These are phyloP conservation scores for Jatropha podagrica DNA, from an alignment of 441 rosid genomes.

Conservation along the genomic window DNA sequence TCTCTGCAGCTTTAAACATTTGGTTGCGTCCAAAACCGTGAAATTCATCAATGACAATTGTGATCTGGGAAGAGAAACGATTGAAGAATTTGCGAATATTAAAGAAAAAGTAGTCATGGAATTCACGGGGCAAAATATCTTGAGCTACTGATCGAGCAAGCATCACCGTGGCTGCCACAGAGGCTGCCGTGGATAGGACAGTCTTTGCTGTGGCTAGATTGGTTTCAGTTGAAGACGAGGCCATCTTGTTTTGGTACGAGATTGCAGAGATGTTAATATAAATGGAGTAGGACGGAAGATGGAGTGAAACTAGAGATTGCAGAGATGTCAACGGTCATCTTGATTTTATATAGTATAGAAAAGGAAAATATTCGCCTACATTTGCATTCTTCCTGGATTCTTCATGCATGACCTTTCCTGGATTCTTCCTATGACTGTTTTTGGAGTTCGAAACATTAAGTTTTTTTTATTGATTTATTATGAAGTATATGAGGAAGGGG, in stretches of 20 bases:
- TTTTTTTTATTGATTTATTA: no score
- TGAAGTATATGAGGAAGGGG: no score
- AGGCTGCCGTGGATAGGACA: conserved; percentile 52
- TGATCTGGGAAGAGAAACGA: conserved; percentile 49
- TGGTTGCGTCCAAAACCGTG: conserved; percentile 57
- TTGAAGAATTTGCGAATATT: conserved; percentile 33
- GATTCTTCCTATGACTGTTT: no score
- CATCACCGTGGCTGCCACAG: conserved; percentile 53
- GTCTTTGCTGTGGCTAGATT: conserved; percentile 49
- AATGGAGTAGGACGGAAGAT: no score
- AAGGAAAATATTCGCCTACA: no score
- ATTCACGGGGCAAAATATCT: conserved; percentile 49
- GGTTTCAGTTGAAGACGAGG: conserved; percentile 27
- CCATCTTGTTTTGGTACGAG: conserved; percentile 23
- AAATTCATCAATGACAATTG: conserved; percentile 53
- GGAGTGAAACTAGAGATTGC: no score
- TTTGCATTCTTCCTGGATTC: no score
- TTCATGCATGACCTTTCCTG: no score
- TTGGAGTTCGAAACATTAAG: no score
- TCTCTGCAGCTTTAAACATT: conserved; percentile 50
- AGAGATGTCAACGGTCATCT: no score
- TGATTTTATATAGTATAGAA: no score
- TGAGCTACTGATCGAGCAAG: conserved; percentile 48
- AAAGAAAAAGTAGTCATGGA: conserved; percentile 32
- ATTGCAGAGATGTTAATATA: not conserved